Percentiles rank a stretch among this genome's conserved stretches.
Conservation (phyloP, 352 stramenopile genomes). For the Phytophthora foliorum region DNA sequence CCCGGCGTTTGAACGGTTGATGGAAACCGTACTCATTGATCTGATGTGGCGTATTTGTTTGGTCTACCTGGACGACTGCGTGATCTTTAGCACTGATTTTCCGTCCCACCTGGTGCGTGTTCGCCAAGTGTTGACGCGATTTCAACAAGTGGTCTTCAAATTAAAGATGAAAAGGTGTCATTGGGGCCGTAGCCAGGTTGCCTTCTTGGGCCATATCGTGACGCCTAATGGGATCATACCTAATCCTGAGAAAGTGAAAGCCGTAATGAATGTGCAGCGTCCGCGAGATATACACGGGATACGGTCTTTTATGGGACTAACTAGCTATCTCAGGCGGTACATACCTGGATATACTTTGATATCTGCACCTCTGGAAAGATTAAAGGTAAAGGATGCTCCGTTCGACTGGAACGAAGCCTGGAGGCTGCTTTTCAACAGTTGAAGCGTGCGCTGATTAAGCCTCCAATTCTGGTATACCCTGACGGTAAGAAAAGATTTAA, state of each 20-base stretch:
- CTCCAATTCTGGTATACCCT: no score
- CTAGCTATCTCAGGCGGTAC: conserved; percentile 1
- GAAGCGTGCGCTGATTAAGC: no score
- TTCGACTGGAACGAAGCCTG: no score
- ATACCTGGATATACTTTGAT: conserved; percentile 7
- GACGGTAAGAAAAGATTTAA: no score
- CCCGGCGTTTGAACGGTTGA: not conserved
- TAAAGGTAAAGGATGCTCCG: no score
- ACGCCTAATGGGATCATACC: conserved; percentile 3
- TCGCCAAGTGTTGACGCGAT: not conserved
- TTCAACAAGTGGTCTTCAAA: not conserved
- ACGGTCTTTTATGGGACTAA: not conserved
- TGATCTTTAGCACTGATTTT: conserved; percentile 3
- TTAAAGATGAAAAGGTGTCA: conserved; percentile 23
- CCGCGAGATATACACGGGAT: conserved; percentile 4
- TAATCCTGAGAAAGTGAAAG: conserved; percentile 19
- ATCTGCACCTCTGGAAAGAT: no score
- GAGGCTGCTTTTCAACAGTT: no score
- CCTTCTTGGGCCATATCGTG: conserved; percentile 14
- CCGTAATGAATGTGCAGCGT: conserved; percentile 5
- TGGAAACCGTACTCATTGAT: conserved; percentile 21
- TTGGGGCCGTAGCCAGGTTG: conserved; percentile 5
- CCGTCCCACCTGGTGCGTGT: not conserved
- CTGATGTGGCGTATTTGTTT: not conserved
- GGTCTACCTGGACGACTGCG: conserved; percentile 9